A percentile compares a stretch with the other conserved stretches of the same genome.
Evolutionary conservation across 768 basidiomycete species (phyloP).

Genomic region (Kwoniella sp.): DNA sequence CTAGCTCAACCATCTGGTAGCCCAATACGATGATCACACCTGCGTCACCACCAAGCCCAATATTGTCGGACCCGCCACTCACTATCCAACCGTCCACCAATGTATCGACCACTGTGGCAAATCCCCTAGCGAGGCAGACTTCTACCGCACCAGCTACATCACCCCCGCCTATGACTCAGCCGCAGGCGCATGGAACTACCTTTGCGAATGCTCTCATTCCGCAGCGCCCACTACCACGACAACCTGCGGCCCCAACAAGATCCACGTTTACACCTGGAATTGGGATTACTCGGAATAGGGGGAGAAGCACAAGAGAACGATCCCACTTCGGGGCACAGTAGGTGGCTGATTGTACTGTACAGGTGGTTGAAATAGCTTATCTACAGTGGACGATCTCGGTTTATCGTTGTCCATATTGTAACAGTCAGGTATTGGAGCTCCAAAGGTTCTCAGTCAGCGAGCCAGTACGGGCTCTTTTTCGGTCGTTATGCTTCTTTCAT

Average conservation of each 20-base stretch:
- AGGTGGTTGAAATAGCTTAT: neutral
- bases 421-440: too few relatives aligned
- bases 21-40: neutral
- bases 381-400: neutral
- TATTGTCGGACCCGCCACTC: neutral
- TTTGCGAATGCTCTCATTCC: neutral
- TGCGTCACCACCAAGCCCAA: neutral
- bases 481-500: too few relatives aligned
- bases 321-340: too few relatives aligned
- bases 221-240: neutral
- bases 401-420: neutral
- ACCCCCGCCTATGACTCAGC: neutral
- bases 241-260: neutral
- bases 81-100: neutral
- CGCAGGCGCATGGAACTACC: neutral
- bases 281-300: neutral
- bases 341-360: too few relatives aligned
- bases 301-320: too few relatives aligned
- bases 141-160: neutral
- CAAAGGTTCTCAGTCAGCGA: too few relatives aligned
- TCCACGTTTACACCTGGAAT: neutral
- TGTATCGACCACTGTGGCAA: conserved; percentile 5
- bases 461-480: too few relatives aligned
- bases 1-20: conserved; percentile 3
- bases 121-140: neutral